Percentiles rank a stretch among this genome's conserved stretches.
These are phyloP conservation scores for Yamagishiella unicocca DNA, from an alignment of 139 green algal species.

Conservation along the genomic window DNA sequence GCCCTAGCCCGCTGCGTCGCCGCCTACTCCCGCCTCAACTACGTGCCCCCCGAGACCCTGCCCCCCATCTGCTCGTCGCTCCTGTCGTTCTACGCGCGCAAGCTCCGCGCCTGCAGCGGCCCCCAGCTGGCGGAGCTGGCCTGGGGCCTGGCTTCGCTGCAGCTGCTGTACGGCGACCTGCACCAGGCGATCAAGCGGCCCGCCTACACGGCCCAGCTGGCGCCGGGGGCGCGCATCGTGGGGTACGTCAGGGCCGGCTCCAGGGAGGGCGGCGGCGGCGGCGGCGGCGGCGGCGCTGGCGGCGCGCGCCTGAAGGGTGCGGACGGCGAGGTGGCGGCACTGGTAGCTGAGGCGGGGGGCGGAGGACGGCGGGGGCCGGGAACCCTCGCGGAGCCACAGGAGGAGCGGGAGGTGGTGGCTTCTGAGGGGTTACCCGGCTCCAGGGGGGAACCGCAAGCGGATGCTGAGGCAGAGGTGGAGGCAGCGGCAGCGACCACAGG, in stretches of 20 bases:
- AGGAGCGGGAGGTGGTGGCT: too few relatives aligned
- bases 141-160: conserved; percentile 20
- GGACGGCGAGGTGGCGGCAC: too few relatives aligned
- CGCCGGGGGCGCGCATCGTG: neutral
- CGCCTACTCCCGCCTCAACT: neutral
- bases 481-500: too few relatives aligned
- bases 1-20: conserved; percentile 26
- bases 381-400: too few relatives aligned
- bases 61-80: neutral
- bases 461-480: too few relatives aligned
- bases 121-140: conserved; percentile 14
- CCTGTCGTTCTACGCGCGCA: neutral
- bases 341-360: too few relatives aligned
- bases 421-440: too few relatives aligned
- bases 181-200: conserved; percentile 36
- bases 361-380: too few relatives aligned
- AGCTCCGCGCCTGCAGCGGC: conserved; percentile 5
- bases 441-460: too few relatives aligned
- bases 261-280: neutral
- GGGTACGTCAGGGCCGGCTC: neutral
- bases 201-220: neutral
- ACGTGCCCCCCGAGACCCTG: conserved; percentile 19
- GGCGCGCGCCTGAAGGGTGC: too few relatives aligned
- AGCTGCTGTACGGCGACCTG: conserved; percentile 40
- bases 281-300: neutral